Conservation (phyloP, 2,329 filamentous ascomycete species). For the Didymella segeticola region DNA sequence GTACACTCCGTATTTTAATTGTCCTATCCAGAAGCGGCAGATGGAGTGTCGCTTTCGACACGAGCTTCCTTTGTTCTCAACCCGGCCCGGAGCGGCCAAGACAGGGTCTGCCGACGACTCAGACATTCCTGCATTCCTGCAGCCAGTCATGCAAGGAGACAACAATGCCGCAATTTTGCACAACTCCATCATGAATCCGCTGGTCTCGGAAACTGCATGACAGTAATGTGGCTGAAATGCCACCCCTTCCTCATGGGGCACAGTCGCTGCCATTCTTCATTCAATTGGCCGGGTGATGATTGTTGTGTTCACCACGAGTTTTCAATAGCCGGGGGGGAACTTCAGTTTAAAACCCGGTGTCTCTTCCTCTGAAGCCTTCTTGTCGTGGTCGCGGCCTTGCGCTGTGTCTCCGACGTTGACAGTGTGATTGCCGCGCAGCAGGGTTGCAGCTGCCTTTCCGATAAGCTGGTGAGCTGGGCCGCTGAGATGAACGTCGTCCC, state of each 20-base stretch:
- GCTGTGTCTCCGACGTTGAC: constrained; percentile 32
- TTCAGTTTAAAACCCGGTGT: constrained; percentile 35
- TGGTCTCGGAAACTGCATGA: constrained; percentile 24
- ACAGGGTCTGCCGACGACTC: constrained; percentile 31
- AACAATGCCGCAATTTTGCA: constrained; percentile 33
- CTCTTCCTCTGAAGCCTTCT: constrained; percentile 21
- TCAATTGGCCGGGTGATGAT: constrained; percentile 8
- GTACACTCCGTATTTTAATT: constrained; percentile 43
- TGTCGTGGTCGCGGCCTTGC: constrained; percentile 10
- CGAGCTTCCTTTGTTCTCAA: constrained; percentile 46
- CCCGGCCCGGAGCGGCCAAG: constrained; percentile 43
- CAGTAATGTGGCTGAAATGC: constrained; percentile 23
- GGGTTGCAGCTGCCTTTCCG: constrained; percentile 43
- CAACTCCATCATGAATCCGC: constrained; percentile 19
- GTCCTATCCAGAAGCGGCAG: constrained; percentile 44
- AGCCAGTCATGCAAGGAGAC: constrained; percentile 45
- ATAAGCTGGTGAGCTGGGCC: constrained; percentile 46
- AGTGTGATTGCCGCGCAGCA: constrained; percentile 41
- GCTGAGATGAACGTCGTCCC: constrained; percentile 46
- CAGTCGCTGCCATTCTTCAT: not conserved
- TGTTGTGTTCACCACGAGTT: constrained; percentile 20
- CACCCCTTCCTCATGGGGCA: constrained; percentile 20
- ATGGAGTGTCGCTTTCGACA: constrained; percentile 34
- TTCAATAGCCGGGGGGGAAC: constrained; percentile 44
- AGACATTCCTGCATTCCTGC: constrained; percentile 45